These are phyloP conservation scores for Plasmodium berghei DNA, from an alignment of 169 alveolate species.

Conservation along the genomic window DNA sequence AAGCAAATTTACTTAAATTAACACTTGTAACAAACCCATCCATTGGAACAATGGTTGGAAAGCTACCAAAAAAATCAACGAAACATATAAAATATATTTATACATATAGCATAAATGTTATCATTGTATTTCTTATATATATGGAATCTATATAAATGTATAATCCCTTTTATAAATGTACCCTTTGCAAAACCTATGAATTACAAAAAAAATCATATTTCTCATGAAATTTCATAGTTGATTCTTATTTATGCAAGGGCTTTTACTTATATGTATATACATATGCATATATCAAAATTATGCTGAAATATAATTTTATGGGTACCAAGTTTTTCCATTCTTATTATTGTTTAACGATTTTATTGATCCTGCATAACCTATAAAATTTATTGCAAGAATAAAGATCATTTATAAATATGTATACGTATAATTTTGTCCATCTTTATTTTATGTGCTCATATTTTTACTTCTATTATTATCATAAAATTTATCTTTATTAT, in stretches of 20 bases:
- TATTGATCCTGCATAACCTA: slow-evolving; percentile 72
- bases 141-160: neutral
- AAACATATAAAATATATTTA: neutral
- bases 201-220: slow-evolving; percentile 5
- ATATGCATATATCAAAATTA: neutral
- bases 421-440: neutral
- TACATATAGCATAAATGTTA: neutral
- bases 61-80: slow-evolving; percentile 20
- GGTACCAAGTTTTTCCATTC: slow-evolving; percentile 70
- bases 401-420: neutral
- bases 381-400: neutral
- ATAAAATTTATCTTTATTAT: neutral
- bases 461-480: neutral
- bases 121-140: neutral
- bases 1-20: slow-evolving; percentile 51
- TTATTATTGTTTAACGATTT: slow-evolving; percentile 42
- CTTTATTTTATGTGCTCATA: neutral
- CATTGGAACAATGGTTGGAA: slow-evolving; percentile 76
- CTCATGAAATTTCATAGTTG: neutral
- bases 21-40: slow-evolving; percentile 75
- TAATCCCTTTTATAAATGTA: slow-evolving; percentile 6
- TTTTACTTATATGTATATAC: neutral
- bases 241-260: neutral
- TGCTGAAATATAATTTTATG: neutral
- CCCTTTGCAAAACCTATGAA: slow-evolving; percentile 76